Base-by-base conservation (phyloP, 2,329 filamentous ascomycete genomes). In the Colletotrichum brevisporum region DNA sequence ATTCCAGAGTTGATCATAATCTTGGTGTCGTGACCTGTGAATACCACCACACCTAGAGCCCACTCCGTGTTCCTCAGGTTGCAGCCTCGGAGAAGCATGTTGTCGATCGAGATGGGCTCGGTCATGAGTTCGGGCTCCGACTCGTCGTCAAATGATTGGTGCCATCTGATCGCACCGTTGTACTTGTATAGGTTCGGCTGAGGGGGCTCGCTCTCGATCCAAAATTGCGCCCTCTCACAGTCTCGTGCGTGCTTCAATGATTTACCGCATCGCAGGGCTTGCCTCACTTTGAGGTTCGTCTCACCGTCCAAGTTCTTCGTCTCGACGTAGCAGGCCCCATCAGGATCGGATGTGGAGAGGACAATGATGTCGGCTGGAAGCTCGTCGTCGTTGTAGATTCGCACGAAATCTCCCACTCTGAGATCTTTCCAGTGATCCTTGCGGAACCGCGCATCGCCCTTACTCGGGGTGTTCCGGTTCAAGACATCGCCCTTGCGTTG, bases 1-100 rank as follows among this genome's bases (percentile, higher is more conserved):
- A 95, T 92, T 69, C 96, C 96, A 31, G 96, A 93, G 78, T 99
- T 99, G 84, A 98, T 92, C 96, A 99, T 99, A 79, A 98, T 98
- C 83, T 98, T 99, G 41, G 95, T 97, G 79, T 99, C 95, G 76
- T 95, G 91, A 41, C 96, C 96, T 15, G 96, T 98, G 81, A 97
- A 99, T 18, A 97, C 85, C 57, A 98, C 95, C 3, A 99, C 88
- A 61, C 95, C 96, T 6, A 99, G 87, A 62, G 94, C 88, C 96
- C 96, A 99, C 77, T 98, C 95, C 0, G 96, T 99, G 79, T 98
- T 99, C 73, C 95, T 90, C 56, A 99, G 82, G 74, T 94, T 97
- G 82, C 94, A 97, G 63, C 96, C 96, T 84, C 96, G 92, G 52
- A 99, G 89, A 36, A 99, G 88, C 72, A 98, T 81, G 77, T 99